Percentiles rank a stretch among this genome's conserved stretches.
Evolutionary conservation across 176 grass and related monocot genomes (phyloP).

Genomic region (Avena insularis): DNA sequence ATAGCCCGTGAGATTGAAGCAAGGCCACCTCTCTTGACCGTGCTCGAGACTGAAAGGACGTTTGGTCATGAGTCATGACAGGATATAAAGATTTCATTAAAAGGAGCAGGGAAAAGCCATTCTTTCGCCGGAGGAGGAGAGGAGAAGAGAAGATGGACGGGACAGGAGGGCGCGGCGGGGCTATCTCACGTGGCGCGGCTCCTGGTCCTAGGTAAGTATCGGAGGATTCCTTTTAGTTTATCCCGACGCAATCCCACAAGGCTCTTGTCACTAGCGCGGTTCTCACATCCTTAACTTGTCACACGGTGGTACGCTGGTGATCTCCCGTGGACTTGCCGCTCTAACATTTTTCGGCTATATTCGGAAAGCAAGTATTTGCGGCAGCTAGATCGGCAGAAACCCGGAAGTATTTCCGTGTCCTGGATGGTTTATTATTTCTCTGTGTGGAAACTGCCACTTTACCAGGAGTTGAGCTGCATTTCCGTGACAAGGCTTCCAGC

Average conservation of each 20-base stretch:
- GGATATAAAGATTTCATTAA: neutral
- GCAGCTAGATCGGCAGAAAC: neutral
- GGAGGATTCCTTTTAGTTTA: neutral
- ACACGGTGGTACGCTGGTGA: neutral
- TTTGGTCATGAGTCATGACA: neutral
- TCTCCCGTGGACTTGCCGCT: neutral
- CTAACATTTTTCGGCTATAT: neutral
- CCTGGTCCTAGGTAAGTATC: neutral
- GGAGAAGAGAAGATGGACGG: neutral
- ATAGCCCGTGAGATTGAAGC: neutral
- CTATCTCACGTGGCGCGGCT: constrained; percentile 39
- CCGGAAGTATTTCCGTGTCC: too few species aligned
- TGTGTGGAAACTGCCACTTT: too few species aligned
- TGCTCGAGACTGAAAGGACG: neutral
- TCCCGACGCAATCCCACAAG: constrained; percentile 48
- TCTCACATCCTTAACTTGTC: constrained; percentile 40
- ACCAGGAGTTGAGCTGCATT: too few species aligned
- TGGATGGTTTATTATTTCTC: too few species aligned
- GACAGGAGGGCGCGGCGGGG: neutral
- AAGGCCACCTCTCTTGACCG: neutral
- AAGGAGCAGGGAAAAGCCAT: neutral
- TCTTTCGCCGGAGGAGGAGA: too few species aligned
- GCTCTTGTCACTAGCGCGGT: constrained; percentile 29
- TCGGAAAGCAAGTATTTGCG: neutral
- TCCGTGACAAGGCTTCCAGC: neutral